phyloP scores from a whole-genome alignment of 106 monocot species.

The Acanthochlamys bracteata region DNA sequence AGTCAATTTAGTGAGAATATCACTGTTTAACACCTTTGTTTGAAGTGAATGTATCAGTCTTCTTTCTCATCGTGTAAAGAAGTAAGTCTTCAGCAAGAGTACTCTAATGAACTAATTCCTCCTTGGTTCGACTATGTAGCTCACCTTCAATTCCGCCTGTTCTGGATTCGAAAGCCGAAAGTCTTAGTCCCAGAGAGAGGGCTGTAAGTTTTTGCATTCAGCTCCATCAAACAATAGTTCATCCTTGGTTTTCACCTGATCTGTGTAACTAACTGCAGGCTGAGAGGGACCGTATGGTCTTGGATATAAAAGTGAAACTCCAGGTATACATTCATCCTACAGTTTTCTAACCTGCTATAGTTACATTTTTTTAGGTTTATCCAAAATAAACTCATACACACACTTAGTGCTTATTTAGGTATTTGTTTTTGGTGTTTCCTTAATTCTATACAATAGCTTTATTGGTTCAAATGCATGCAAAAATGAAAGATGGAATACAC shows the following conservation, averaged over 20 bases:
- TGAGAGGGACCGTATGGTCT: slow-evolving; percentile 95
- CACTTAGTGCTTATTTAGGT: too few species aligned
- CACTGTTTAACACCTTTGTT: too few species aligned
- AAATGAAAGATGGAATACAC: too few species aligned
- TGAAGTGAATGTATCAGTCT: too few species aligned
- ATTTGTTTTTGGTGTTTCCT: too few species aligned
- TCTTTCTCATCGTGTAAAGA: too few species aligned
- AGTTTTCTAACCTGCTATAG: too few species aligned
- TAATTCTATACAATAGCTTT: too few species aligned
- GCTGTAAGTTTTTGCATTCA: slow-evolving; percentile 48
- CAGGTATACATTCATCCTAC: slow-evolving; percentile 56
- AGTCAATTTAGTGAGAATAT: too few species aligned
- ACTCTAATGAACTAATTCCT: neutral
- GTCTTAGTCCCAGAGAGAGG: slow-evolving; percentile 82
- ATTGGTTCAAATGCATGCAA: too few species aligned
- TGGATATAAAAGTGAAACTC: slow-evolving; percentile 98
- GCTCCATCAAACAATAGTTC: slow-evolving; percentile 2
- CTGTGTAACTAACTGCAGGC: slow-evolving; percentile 68
- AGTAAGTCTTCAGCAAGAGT: neutral
- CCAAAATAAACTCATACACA: too few species aligned
- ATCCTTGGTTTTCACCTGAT: neutral
- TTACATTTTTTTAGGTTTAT: too few species aligned
- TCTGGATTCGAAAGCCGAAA: slow-evolving; percentile 48
- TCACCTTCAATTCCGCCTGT: slow-evolving; percentile 34
- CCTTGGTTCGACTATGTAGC: slow-evolving; percentile 19